Evolutionary conservation across 176 grass and related monocot species (phyloP).

Genomic region (Eragrostis nindensis): DNA sequence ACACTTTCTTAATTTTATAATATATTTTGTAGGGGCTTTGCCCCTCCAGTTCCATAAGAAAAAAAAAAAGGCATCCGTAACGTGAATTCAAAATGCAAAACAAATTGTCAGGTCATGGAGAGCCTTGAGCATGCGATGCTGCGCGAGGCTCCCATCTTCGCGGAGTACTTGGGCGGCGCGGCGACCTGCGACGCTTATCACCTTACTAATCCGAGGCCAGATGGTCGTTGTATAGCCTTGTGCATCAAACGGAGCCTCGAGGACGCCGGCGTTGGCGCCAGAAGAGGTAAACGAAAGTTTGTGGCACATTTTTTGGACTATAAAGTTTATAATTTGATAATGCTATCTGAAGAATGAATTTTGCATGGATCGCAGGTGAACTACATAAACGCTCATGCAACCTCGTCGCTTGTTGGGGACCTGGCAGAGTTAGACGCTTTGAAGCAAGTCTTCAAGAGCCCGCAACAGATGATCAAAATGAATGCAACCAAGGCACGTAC

Average conservation of each 20-base stretch:
- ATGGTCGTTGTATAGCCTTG: slow-evolving; percentile 42
- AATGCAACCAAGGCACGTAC: slow-evolving; percentile 62
- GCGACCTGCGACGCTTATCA: slow-evolving; percentile 62
- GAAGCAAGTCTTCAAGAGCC: slow-evolving; percentile 51
- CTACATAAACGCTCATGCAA: slow-evolving; percentile 72
- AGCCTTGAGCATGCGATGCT: slow-evolving; percentile 21
- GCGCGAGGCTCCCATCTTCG: slow-evolving; percentile 56
- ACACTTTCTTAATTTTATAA: too few relatives aligned
- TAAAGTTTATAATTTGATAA: not conserved
- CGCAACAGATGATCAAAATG: slow-evolving; percentile 52
- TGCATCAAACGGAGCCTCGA: slow-evolving; percentile 54
- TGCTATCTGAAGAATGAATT: not conserved
- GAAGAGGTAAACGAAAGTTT: slow-evolving; percentile 42
- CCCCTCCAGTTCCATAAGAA: too few relatives aligned
- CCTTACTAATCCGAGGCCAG: slow-evolving; percentile 56
- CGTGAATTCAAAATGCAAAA: too few relatives aligned
- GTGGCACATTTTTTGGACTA: not conserved
- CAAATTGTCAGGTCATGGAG: too few relatives aligned
- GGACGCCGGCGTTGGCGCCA: slow-evolving; percentile 64
- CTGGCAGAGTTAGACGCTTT: slow-evolving; percentile 52
- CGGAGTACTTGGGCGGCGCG: slow-evolving; percentile 64
- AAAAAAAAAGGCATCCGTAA: too few relatives aligned
- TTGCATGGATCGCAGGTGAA: slow-evolving; percentile 44
- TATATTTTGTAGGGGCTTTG: too few relatives aligned
- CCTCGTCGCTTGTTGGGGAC: slow-evolving; percentile 56